Evolutionary conservation across 805 yeast genomes (phyloP).

Genomic region (Ogataea kodamae): DNA sequence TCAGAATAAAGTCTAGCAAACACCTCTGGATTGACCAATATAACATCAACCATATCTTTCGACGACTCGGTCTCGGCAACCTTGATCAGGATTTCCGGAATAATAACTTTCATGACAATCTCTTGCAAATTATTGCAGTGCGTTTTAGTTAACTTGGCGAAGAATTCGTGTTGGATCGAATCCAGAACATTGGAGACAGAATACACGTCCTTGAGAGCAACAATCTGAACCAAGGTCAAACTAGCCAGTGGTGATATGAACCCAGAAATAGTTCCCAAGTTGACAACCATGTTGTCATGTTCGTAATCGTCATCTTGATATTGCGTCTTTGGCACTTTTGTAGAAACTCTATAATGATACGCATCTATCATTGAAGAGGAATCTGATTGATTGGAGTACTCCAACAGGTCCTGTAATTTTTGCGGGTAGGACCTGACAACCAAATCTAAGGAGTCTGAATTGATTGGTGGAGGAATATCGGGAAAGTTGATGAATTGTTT

Average conservation of each 20-base stretch:
- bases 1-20: constrained; percentile 25
- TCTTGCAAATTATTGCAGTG: constrained; percentile 29
- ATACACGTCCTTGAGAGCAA: constrained; percentile 38
- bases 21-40: constrained; percentile 36
- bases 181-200: constrained; percentile 57
- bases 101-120: constrained; percentile 43
- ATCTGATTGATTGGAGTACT: constrained; percentile 8
- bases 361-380: constrained; percentile 3
- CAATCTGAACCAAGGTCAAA: constrained; percentile 22
- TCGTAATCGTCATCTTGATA: constrained; percentile 37
- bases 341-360: constrained; percentile 1
- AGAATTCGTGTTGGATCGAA: constrained; percentile 56
- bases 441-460: constrained; percentile 43
- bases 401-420: constrained; percentile 18
- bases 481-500: constrained; percentile 64
- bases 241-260: constrained; percentile 41
- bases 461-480: constrained; percentile 57
- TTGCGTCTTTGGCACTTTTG: neutral
- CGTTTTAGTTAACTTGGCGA: constrained; percentile 37
- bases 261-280: constrained; percentile 49
- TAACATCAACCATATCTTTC: constrained; percentile 30
- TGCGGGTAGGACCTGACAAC: constrained; percentile 36
- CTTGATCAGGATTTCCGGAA: constrained; percentile 40
- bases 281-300: constrained; percentile 52
- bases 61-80: constrained; percentile 13